phyloP scores from a whole-genome alignment of 2,329 filamentous ascomycete genomes.

The Blumeria graminis region DNA sequence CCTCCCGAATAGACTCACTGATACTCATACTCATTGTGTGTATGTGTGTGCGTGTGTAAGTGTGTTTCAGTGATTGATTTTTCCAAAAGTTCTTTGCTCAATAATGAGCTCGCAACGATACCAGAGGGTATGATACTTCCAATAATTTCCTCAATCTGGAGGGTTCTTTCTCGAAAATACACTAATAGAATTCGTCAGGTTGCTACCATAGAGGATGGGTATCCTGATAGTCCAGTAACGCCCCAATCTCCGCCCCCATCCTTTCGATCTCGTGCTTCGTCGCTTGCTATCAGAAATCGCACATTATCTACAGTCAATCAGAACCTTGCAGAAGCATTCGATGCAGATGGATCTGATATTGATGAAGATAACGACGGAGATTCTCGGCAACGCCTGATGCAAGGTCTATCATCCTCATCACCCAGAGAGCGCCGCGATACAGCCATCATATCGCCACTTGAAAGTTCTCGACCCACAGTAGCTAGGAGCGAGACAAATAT shows the following conservation, averaged over 20 bases:
- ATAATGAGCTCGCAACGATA: conserved; percentile 20
- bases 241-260: conserved; percentile 45
- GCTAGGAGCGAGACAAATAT: conserved; percentile 11
- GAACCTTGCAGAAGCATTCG: conserved; percentile 82
- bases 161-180: no score
- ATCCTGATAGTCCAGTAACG: conserved; percentile 9
- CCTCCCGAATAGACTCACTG: no score
- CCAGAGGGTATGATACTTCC: conserved; percentile 25
- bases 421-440: conserved; percentile 13
- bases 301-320: conserved; percentile 34
- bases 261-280: conserved; percentile 67
- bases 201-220: conserved; percentile 7
- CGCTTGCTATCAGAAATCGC: conserved; percentile 24
- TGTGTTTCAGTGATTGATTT: no score
- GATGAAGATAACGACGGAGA: conserved; percentile 49
- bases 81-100: conserved; percentile 1
- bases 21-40: no score
- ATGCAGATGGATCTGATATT: conserved; percentile 51
- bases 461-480: conserved; percentile 7
- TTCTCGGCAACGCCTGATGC: conserved; percentile 69
- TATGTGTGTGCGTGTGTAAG: no score
- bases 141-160: no score
- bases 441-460: conserved; percentile 8
- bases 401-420: conserved; percentile 24
- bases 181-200: background rate